Conservation (phyloP, 129 eudicot species). For the Helianthus annuus region DNA sequence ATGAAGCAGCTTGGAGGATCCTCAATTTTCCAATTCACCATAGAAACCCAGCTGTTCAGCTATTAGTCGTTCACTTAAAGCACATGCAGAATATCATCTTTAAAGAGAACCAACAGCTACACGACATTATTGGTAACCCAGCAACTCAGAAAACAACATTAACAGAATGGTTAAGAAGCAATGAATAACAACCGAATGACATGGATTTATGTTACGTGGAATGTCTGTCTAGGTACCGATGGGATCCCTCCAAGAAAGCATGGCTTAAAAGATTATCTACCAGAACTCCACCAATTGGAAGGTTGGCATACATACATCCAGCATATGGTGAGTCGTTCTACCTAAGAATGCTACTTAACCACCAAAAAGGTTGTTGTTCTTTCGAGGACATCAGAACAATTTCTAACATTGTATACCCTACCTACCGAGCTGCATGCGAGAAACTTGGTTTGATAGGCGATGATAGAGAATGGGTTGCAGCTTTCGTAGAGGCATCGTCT, state of each 20-base stretch:
- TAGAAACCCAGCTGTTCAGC: background rate
- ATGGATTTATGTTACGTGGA: too few relatives aligned
- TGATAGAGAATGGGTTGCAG: background rate
- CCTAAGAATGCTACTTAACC: background rate
- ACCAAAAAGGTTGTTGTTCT: background rate
- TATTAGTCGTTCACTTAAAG: background rate
- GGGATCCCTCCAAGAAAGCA: too few relatives aligned
- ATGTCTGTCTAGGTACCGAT: too few relatives aligned
- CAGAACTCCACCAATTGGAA: too few relatives aligned
- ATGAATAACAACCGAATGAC: too few relatives aligned
- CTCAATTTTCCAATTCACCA: background rate
- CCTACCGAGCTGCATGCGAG: background rate
- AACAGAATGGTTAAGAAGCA: too few relatives aligned
- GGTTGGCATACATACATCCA: too few relatives aligned
- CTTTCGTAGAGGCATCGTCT: background rate
- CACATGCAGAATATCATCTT: background rate
- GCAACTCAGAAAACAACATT: too few relatives aligned
- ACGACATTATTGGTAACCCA: too few relatives aligned
- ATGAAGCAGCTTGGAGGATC: background rate
- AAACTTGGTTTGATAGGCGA: conserved; percentile 1
- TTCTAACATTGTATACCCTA: background rate
- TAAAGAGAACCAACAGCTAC: too few relatives aligned
- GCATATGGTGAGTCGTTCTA: background rate
- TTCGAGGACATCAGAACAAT: conserved; percentile 4
- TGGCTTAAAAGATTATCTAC: too few relatives aligned